These are phyloP conservation scores for Yarrowia galli DNA, from an alignment of 1,139 yeast species.

Conservation along the genomic window DNA sequence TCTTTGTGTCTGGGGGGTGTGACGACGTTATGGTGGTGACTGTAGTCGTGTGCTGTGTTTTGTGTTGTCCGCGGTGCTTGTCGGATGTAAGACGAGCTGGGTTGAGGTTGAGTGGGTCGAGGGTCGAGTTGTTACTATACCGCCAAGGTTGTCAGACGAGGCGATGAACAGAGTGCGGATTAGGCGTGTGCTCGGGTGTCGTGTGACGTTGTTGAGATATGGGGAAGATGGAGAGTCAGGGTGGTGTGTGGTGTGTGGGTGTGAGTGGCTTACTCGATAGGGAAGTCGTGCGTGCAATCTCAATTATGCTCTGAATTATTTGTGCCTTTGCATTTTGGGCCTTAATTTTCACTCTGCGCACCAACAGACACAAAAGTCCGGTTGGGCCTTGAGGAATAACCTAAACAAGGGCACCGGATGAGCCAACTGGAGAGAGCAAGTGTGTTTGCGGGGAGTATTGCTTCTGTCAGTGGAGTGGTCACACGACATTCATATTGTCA, in stretches of 20 bases:
- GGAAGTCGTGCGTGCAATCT: constrained; percentile 37
- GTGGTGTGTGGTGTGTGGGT: background rate
- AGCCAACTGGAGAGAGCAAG: too few species aligned
- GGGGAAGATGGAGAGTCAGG: background rate
- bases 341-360: constrained; percentile 15
- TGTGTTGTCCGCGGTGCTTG: background rate
- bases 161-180: background rate
- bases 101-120: too few species aligned
- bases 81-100: background rate
- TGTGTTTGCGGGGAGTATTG: too few species aligned
- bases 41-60: constrained; percentile 11
- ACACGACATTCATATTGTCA: background rate
- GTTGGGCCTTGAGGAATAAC: constrained; percentile 31
- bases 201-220: constrained; percentile 5
- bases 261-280: constrained; percentile 36
- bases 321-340: constrained; percentile 35
- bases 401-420: background rate
- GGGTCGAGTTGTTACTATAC: too few species aligned
- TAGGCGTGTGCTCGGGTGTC: background rate
- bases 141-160: background rate
- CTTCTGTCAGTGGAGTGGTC: background rate
- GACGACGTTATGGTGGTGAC: background rate
- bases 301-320: constrained; percentile 37
- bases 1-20: background rate
- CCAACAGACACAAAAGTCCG: constrained; percentile 18